Percentiles rank a stretch among this genome's conserved stretches.
phyloP scores from a whole-genome alignment of 768 basidiomycete genomes.

The Kwoniella sp. region DNA sequence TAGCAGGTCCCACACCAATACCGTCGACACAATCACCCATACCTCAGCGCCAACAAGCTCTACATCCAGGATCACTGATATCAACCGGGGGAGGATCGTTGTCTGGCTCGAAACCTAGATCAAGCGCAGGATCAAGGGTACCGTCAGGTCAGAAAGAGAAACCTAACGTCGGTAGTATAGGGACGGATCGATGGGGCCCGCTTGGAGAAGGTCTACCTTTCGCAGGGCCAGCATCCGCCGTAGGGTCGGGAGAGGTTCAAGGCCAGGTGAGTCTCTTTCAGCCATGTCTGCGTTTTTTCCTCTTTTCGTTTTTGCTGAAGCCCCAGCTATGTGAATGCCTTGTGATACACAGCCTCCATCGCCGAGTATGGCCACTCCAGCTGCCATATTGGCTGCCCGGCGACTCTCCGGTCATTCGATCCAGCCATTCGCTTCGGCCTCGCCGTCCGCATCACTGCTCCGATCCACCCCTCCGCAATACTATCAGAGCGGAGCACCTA shows the following conservation, averaged over 20 bases:
- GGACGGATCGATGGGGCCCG: constrained; percentile 33
- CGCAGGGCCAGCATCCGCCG: constrained; percentile 25
- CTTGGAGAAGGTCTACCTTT: constrained; percentile 51
- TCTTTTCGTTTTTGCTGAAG: background rate
- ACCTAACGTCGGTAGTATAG: constrained; percentile 23
- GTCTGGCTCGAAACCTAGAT: constrained; percentile 13
- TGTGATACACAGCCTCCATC: constrained; percentile 20
- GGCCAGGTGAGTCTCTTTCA: constrained; percentile 9
- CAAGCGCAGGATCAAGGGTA: constrained; percentile 15
- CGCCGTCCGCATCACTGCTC: constrained; percentile 43
- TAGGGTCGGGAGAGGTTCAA: constrained; percentile 2
- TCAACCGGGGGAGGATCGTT: constrained; percentile 15
- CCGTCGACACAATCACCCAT: constrained; percentile 36
- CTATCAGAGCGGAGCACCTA: constrained; percentile 16
- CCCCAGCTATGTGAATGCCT: background rate
- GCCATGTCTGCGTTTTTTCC: background rate
- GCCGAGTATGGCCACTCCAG: constrained; percentile 24
- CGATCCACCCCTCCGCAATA: constrained; percentile 28
- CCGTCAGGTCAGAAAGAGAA: constrained; percentile 22
- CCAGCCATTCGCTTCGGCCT: constrained; percentile 43
- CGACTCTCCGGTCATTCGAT: constrained; percentile 50
- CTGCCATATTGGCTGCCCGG: constrained; percentile 40
- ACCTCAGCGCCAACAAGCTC: constrained; percentile 40
- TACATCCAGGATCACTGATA: constrained; percentile 32
- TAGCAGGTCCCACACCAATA: constrained; percentile 25